Base-by-base conservation (phyloP, 352 stramenopile species). In the Peronospora belbahrii region DNA sequence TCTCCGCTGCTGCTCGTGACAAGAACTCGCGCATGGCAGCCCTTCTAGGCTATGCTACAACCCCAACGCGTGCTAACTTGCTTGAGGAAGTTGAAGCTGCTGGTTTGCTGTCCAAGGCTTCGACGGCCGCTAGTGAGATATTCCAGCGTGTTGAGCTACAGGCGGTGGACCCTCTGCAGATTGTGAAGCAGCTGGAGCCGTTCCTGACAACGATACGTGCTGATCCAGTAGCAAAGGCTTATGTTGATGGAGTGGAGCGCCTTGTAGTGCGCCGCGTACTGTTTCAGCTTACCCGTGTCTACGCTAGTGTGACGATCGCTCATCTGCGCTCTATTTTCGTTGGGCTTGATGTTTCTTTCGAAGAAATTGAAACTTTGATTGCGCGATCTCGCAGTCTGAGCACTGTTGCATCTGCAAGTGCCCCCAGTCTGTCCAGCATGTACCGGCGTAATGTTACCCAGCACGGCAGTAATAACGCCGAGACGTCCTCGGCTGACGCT, bases 11-110 rank as follows among this genome's bases (percentile, higher is more conserved):
- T 25, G 71, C 83, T 31, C 89, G 92, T 42, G 90, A 98, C 60
- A 98, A 97, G 73, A 96, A 88, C 60, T 68, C 72, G 17, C 84
- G 94, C 25, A 97, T 98, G 85, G 92, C 94, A n/a, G 79, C 83
- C 9, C 66, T 98, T 11, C 62, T 98, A 10, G 92, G 92, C 39
- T 98, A 69, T 68, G 69, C 59, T 46, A 85, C 62, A 9, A 83
- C 74, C 13, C 91, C 94, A 0, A 96, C 87, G 30, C 83, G 94
- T 38, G 82, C 87, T 48, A 90, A 95, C 22, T 67, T 98, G 35
- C 68, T 98, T 4, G 73, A 88, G 14, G 93, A 98, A 53, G 88
- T 98, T 44, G 65, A 76, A 19, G 57, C 73, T 18, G 64, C 81
- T 36, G 81, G 70, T n/a, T 63, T 93, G 24, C 59, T 93, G 1